A percentile compares a stretch with the other conserved stretches of the same genome.
phyloP scores from a whole-genome alignment of 1,139 yeast species.

The Hemisphaericaspora xylofermentans region DNA sequence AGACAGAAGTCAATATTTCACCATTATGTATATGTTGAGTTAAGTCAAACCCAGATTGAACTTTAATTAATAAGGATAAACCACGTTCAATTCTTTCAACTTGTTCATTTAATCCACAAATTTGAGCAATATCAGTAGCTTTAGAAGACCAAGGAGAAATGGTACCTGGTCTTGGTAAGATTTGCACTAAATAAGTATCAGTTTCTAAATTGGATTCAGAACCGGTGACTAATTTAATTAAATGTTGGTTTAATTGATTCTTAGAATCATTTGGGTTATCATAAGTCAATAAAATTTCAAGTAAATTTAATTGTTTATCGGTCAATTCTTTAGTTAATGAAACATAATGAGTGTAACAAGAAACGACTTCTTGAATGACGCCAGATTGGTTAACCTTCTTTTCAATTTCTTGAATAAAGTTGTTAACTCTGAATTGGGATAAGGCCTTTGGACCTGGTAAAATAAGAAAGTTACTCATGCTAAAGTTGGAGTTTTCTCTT shows the following conservation, averaged over 20 bases:
- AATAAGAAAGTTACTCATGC: slow-evolving; percentile 45
- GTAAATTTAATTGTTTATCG: slow-evolving; percentile 43
- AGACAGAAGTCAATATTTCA: slow-evolving; percentile 64
- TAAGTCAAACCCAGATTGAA: slow-evolving; percentile 66
- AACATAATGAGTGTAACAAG: slow-evolving; percentile 81
- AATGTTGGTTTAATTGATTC: slow-evolving; percentile 48
- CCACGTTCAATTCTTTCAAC: slow-evolving; percentile 92
- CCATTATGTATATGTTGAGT: slow-evolving; percentile 48
- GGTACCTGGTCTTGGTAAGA: slow-evolving; percentile 92
- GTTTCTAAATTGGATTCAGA: slow-evolving; percentile 37
- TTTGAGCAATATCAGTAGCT: slow-evolving; percentile 91
- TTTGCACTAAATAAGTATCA: slow-evolving; percentile 63
- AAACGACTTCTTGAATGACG: slow-evolving; percentile 66
- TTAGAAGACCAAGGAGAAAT: slow-evolving; percentile 99
- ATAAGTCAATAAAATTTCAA: slow-evolving; percentile 69
- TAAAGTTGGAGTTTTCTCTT: background rate
- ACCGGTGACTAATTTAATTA: slow-evolving; percentile 38
- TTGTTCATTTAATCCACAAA: slow-evolving; percentile 73
- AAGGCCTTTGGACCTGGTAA: slow-evolving; percentile 91
- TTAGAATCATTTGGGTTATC: slow-evolving; percentile 62
- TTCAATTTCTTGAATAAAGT: slow-evolving; percentile 71
- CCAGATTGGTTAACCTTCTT: slow-evolving; percentile 57
- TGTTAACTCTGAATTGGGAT: slow-evolving; percentile 80
- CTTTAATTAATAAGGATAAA: slow-evolving; percentile 66
- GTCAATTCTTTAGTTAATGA: slow-evolving; percentile 47